A percentile compares a stretch with the other conserved stretches of the same genome.
phyloP scores from a whole-genome alignment of 441 rosid species.

The Syzygium malaccense region DNA sequence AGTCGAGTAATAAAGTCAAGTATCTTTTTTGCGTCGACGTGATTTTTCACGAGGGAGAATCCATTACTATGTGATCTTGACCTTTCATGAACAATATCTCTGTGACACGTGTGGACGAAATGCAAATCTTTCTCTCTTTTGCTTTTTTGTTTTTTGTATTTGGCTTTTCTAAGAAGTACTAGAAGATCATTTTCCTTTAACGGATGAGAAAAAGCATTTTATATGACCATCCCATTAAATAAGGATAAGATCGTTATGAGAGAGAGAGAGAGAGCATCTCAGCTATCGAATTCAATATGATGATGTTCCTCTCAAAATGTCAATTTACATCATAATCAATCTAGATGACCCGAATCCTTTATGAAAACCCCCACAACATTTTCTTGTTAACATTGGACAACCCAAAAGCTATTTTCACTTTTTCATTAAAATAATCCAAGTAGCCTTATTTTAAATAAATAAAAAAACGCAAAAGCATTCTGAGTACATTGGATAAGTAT shows the following conservation, averaged over 20 bases:
- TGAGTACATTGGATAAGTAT: neutral
- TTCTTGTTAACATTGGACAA: neutral
- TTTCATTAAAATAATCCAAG: neutral
- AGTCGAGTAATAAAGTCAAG: neutral
- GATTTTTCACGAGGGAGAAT: neutral
- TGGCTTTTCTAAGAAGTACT: neutral
- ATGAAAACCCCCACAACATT: neutral
- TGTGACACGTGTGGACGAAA: neutral
- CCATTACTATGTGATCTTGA: neutral
- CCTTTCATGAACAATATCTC: neutral
- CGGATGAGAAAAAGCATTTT: neutral
- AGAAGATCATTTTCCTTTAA: neutral
- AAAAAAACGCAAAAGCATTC: neutral
- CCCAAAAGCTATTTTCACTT: neutral
- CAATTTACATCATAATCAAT: neutral
- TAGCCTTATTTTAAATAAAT: neutral
- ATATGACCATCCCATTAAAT: neutral
- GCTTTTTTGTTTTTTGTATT: neutral
- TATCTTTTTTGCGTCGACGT: neutral
- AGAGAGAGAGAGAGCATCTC: neutral
- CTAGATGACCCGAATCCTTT: neutral
- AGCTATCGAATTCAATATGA: neutral
- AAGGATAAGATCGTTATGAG: neutral
- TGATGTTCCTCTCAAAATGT: neutral
- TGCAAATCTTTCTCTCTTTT: neutral